Base-by-base conservation (phyloP, 192 early-diverging fungal species). In the Rhizoclosmatium globosum region DNA sequence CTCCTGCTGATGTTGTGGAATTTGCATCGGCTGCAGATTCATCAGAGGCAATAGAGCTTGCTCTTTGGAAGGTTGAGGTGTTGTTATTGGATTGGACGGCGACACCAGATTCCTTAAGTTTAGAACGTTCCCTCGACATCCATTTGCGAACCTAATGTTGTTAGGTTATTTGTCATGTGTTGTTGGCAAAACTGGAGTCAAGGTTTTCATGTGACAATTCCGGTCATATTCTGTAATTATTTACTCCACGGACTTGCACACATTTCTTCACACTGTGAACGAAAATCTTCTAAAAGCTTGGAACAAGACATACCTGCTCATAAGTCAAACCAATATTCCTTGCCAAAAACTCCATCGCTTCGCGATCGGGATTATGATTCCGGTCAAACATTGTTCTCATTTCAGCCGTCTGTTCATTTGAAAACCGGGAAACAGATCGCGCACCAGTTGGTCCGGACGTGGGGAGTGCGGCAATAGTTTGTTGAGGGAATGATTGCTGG, bases 341-440 rank as follows among this genome's bases (percentile, higher is more conserved):
- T 9, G 59, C 74, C 2, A 76, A 47, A 38, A 76, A 21, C 53
- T 64, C 64, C 45, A 67, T 65, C 2, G 74, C 74, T 19, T 74
- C 72, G 39, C 44, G 21, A 13, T 74, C 72, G 4, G 72, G 72
- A 7, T 3, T 39, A 41, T 17, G 56, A 45, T 74, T 74, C 58
- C 59, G 56, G 6, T 39, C 17, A 46, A 61, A 61, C 59, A 61
- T 74, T 4, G 44, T 74, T 61, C 61, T 58, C 58, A 74, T 17
- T 11, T 31, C 4, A 47, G n/a, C 43, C 6, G 21, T 68, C 43
- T 68, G 66, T 46, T 68, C 39, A 45, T 11, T 13, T 4, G 46
- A n/a, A 45, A 68, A 68, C 4, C 46, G 39, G 60, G 9, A 17
- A 13, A 13, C 17, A 7, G 50, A 17, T 53, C 9, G 9, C 6